Evolutionary conservation across 129 eudicot genomes (phyloP), one percentile per base, ranked within the genome.

Genomic region (Kitagawia praeruptora): DNA sequence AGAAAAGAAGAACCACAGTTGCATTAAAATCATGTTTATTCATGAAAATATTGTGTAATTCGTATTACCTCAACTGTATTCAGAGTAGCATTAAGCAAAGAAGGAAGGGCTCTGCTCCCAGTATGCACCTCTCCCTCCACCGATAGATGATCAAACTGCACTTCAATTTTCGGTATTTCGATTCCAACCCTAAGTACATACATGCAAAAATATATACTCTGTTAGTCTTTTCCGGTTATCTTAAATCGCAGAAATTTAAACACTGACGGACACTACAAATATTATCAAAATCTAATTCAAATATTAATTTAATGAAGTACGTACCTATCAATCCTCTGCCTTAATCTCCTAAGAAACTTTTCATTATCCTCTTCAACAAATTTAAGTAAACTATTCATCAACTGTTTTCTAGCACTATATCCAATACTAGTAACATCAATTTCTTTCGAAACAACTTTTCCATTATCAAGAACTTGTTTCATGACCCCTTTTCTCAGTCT

Each of bases 31-130:
- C 2, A 10, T 12, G 18, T 25, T 1, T 51, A 51, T 18, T 16
- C 58, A 4, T 18, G 21, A 51, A 51, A 51, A 51, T 16, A 51
- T 5, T 51, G 58, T 18, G 39, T 44, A 18, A 79, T 40, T 40
- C 46, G 31, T 41, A 73, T 46, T 58, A 89, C 97, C 98, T 91
- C 97, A 40, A 88, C 49, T 6, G 83, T 40, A 84, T 94, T 89
- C 48, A 91, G 45, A 34, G 91, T 84, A 2, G 93, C 75, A 75
- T 94, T 94, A 2, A 81, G 51, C 79, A 94, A 83, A 58, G 91
- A 89, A 27, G 98, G 98, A 79, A 94, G 90, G 31, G 98, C 98
- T 76, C 98, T 87, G 47, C 84, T 83, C 15, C 97, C 98, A 19
- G 85, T 83, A 78, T 84, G 81, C 74, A 90, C 88, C 77, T 91